Evolutionary conservation across 1,284 basidiomycete species (phyloP).

Genomic region (Ustilago esculenta): DNA sequence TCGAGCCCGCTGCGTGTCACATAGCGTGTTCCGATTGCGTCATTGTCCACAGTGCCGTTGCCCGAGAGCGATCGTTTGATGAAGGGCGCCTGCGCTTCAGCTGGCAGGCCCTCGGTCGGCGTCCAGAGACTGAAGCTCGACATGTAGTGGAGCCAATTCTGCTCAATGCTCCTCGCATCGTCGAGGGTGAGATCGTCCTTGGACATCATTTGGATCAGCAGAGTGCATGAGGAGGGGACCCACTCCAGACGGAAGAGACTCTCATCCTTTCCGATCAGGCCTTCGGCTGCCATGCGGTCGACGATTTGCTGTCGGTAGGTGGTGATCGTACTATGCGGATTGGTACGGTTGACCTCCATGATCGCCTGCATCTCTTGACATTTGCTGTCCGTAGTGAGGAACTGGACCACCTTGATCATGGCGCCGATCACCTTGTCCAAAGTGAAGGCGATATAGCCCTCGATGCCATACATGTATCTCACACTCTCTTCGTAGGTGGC

Average conservation of each 20-base stretch:
- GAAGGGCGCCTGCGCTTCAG: constrained; percentile 60
- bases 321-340: constrained; percentile 47
- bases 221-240: constrained; percentile 74
- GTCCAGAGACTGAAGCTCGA: constrained; percentile 76
- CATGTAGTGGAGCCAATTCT: constrained; percentile 88
- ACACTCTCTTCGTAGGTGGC: constrained; percentile 91
- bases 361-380: constrained; percentile 85
- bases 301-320: constrained; percentile 86
- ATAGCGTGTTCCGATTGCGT: constrained; percentile 43
- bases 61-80: constrained; percentile 50
- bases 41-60: constrained; percentile 37
- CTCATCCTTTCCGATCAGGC: constrained; percentile 84
- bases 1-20: constrained; percentile 73
- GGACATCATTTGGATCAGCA: constrained; percentile 86
- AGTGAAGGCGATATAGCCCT: constrained; percentile 91
- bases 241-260: constrained; percentile 92
- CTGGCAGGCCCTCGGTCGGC: constrained; percentile 64
- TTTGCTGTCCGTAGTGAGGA: constrained; percentile 79
- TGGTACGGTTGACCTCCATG: constrained; percentile 71
- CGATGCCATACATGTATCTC: constrained; percentile 94
- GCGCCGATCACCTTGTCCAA: constrained; percentile 86
- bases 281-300: constrained; percentile 82
- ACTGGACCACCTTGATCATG: constrained; percentile 72
- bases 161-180: constrained; percentile 81
- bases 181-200: constrained; percentile 89